Evolutionary conservation across 331 rosid genomes (phyloP).

Genomic region (Prunus yedoensis): DNA sequence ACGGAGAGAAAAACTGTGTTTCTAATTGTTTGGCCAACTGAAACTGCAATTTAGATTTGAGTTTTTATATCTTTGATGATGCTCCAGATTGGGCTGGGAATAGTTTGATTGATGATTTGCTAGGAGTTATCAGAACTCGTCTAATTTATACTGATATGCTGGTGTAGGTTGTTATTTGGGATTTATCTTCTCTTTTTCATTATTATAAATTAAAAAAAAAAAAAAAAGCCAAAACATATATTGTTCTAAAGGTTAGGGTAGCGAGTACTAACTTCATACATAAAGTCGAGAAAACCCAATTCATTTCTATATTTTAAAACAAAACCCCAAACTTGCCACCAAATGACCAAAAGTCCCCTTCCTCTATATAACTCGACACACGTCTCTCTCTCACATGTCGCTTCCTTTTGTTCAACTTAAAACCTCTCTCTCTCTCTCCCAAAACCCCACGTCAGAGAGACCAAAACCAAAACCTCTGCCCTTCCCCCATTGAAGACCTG

Average conservation of each 20-base stretch:
- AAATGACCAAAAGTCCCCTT: not conserved
- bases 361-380: not conserved
- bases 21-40: too few species aligned
- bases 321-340: not conserved
- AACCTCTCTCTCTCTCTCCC: not conserved
- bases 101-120: too few species aligned
- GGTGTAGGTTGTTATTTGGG: too few species aligned
- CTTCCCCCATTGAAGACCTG: not conserved
- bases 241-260: not conserved
- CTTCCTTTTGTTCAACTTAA: too few species aligned
- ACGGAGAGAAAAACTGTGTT: too few species aligned
- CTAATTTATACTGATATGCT: too few species aligned
- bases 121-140: too few species aligned
- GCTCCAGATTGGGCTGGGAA: too few species aligned
- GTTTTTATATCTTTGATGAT: too few species aligned
- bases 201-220: too few species aligned
- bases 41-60: too few species aligned
- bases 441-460: conserved; percentile 9
- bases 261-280: not conserved
- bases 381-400: not conserved
- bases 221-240: not conserved
- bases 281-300: not conserved
- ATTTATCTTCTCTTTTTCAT: too few species aligned
- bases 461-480: conserved; percentile 1
- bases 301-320: not conserved